Base-by-base conservation (phyloP, 2,329 filamentous ascomycete species). In the Rhinocladiella similis region DNA sequence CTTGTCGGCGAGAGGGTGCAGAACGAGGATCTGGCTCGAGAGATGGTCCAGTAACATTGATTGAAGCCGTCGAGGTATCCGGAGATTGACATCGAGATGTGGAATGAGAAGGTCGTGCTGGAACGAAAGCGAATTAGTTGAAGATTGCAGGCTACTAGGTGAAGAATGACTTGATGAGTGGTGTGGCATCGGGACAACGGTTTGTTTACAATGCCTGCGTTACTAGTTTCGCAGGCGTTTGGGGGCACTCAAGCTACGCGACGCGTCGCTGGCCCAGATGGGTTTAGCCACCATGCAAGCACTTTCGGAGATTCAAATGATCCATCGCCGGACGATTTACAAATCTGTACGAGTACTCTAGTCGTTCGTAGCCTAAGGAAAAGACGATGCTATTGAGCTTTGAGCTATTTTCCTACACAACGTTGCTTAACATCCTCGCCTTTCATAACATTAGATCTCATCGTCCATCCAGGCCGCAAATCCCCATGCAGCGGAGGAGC, bases 1-100 rank as follows among this genome's bases (percentile, higher is more conserved):
- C 63, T 56, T 36, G 58, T 20, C 65, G 70, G 70, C 69, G 69
- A 75, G 70, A 75, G 69, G 72, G 66, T 67, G 57, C 62, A 65
- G 62, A 68, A 67, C 61, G 65, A 63, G 62, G 67, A 62, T 58
- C 61, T 57, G 35, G 46, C 27, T 36, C n/a, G 33, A 50, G 50
- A 51, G 42, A 47, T 53, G 39, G 13, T 50, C 60, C 60, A 54
- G 57, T 33, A 38, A 45, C 51, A 19, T 48, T 50, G 56, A 19
- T 50, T 20, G 53, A 50, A 45, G 22, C 13, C 29, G 35, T 19
- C 6, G 18, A 46, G 25, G 47, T 47, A 41, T 39, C 16, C 55
- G 49, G 59, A 54, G 49, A 33, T 48, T 47, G 59, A 47, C 47
- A 43, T 29, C 39, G 49, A 53, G 39, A 22, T 33, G 16, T n/a